Base-by-base conservation (phyloP, 192 early-diverging fungal species). In the Coemansia sp. region DNA sequence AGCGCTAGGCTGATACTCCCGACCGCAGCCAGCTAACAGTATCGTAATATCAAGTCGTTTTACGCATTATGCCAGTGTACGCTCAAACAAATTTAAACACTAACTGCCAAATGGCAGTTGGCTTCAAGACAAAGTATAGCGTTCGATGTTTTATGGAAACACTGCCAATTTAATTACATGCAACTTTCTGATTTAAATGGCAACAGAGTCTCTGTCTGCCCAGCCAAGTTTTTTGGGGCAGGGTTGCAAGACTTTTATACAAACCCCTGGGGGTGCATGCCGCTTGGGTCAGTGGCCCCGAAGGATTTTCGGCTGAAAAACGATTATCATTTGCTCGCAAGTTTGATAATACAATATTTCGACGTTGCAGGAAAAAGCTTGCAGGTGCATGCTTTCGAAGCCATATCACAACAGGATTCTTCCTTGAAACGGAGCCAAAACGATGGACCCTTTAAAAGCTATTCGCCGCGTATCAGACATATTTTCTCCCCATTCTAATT, bases 301-400 rank as follows among this genome's bases (percentile, higher is more conserved):
- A 25, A 14, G 25, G n/a, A 14, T 54, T 54, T 54, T 54, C 28
- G 17, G 52, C 52, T 54, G 52, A 51, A 51, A 51, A 23, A 26
- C 24, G 52, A 54, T 54, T 26, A 25, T 25, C 52, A 26, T 25
- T 54, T 31, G 21, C 23, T 54, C 52, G 26, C 25, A 2, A 31
- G 28, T 15, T 54, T 31, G 26, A 54, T 26, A 54, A 28, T 54
- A 54, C 28, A 3, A 28, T 54, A 54, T 54, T 54, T 54, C 28
- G 25, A 26, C 31, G 23, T 28, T 54, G 52, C 52, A 54, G 25
- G 52, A 17, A 28, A 21, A 25, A 54, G 25, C 25, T 54, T 51
- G 49, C 49, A 23, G 23, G n/a, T 42, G 40, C 40, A 15, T 42
- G 40, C 40, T 42, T 54, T 28, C 23, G 14, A n/a, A n/a, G 52